Evolutionary conservation across 768 basidiomycete genomes (phyloP), one percentile per base, ranked within the genome.

Genomic region (Leccinum boreale): DNA sequence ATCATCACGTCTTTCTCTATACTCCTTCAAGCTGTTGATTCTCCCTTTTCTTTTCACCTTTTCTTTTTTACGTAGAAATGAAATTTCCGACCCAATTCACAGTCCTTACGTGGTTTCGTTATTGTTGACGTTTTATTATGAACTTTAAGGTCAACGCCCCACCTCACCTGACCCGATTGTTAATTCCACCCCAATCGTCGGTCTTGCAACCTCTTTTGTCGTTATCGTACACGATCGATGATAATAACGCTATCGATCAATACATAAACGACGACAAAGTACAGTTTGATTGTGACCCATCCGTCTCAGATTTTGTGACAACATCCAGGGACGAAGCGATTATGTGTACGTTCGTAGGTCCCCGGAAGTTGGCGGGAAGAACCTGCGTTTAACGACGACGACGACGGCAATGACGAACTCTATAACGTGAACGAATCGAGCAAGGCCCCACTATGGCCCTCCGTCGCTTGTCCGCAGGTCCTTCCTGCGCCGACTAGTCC

Each of bases 41-140:
- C 33, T 33, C 47, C n/a, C 23, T n/a, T n/a, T 39, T 42, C 29
- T 6, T 24, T 23, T 19, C n/a, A 5, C 39, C 17, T 45, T 33
- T 19, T 23, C 17, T 31, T 14, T 47, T 31, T 31, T 15, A 11
- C 31, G 29, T 50, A 6, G 21, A 55, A 47, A 62, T 45, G 58
- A 65, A 65, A 57, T 54, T 60, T 39, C 62, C 63, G 62, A 63
- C 62, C 62, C 44, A 4, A 21, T 49, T 21, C 5, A 48, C 62
- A 10, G 52, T 63, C 62, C 55, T 63, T 63, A 63, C 62, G 62
- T 46, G 39, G 39, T 42, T 42, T 42, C 39, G 39, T 60, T 21
- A 48, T 46, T 36, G 26, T 53, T 52, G 24, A 50, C 44, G 9
- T 58, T 24, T 52, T 46, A 24, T 24, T 3, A 14, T 21, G 17